Conservation (phyloP, 2,329 filamentous ascomycete genomes). For the Plenodomus lindquistii region DNA sequence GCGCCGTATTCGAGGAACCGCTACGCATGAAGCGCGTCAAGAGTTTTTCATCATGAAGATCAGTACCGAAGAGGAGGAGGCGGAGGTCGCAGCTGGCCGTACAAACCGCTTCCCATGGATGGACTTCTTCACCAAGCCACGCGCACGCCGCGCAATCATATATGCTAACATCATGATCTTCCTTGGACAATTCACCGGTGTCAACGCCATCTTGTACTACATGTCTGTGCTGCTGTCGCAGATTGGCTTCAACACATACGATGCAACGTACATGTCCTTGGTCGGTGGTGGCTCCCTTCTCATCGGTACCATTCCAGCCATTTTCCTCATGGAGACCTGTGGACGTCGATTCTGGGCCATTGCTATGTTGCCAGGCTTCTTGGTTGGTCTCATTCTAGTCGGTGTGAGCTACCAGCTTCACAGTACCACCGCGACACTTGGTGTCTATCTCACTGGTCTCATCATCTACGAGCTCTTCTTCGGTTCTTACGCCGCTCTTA, state of each 20-base stretch:
- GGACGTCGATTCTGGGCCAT: conserved; percentile 77
- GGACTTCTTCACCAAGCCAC: conserved; percentile 72
- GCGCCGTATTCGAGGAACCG: conserved; percentile 70
- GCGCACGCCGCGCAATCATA: conserved; percentile 59
- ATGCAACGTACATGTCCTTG: conserved; percentile 71
- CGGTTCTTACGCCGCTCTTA: conserved; percentile 41
- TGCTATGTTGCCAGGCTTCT: conserved; percentile 72
- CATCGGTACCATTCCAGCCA: conserved; percentile 68
- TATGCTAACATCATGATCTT: conserved; percentile 76
- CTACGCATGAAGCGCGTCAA: conserved; percentile 61
- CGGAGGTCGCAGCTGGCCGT: conserved; percentile 55
- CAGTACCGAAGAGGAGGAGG: conserved; percentile 58
- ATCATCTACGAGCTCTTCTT: conserved; percentile 50
- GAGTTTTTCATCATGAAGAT: conserved; percentile 77
- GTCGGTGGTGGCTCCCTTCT: conserved; percentile 71
- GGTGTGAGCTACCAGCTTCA: conserved; percentile 65
- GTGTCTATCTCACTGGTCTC: conserved; percentile 68
- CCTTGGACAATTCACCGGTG: conserved; percentile 72
- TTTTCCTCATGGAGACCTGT: conserved; percentile 72
- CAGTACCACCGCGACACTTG: conserved; percentile 52
- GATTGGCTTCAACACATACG: conserved; percentile 66
- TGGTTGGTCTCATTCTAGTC: conserved; percentile 69
- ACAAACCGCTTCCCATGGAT: conserved; percentile 68
- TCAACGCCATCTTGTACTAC: conserved; percentile 73
- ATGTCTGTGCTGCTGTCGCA: conserved; percentile 69